Conservation (phyloP, 352 stramenopile species). For the Phytophthora pini region DNA sequence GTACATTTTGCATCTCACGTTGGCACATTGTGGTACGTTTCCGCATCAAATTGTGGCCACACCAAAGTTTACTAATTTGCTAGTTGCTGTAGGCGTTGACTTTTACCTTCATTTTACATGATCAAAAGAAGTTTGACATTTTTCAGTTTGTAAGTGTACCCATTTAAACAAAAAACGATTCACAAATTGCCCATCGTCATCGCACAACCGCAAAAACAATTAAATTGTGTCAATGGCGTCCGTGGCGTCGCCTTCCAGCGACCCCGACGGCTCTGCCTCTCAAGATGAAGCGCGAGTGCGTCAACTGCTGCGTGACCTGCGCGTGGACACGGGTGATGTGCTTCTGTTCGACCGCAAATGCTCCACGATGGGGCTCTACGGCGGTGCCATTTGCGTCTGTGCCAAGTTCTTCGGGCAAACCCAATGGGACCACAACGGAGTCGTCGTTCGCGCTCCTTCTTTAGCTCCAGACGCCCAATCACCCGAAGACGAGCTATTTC, state of each 20-base stretch:
- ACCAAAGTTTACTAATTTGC: background rate
- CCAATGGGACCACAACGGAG: slow-evolving; percentile 88
- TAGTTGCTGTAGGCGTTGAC: background rate
- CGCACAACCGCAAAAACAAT: no score
- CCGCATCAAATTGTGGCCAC: background rate
- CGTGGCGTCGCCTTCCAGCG: slow-evolving; percentile 1
- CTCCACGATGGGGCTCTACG: slow-evolving; percentile 77
- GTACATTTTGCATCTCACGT: background rate
- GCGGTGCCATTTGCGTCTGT: slow-evolving; percentile 74
- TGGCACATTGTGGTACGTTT: background rate
- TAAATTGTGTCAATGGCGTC: slow-evolving; percentile 3
- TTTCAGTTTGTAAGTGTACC: background rate
- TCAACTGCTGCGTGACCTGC: slow-evolving; percentile 59
- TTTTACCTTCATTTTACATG: background rate
- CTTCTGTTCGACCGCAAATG: slow-evolving; percentile 87
- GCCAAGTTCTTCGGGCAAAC: slow-evolving; percentile 86
- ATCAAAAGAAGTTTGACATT: background rate
- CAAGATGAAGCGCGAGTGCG: slow-evolving; percentile 29
- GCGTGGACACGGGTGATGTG: slow-evolving; percentile 79
- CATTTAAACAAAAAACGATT: background rate
- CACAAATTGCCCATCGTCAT: background rate
- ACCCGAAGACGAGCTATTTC: slow-evolving; percentile 57
- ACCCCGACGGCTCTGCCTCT: background rate
- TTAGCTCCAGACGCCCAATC: slow-evolving; percentile 17
- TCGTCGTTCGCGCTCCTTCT: slow-evolving; percentile 64